Conservation (phyloP, 2,329 filamentous ascomycete species). For the Botrytis paeoniae region DNA sequence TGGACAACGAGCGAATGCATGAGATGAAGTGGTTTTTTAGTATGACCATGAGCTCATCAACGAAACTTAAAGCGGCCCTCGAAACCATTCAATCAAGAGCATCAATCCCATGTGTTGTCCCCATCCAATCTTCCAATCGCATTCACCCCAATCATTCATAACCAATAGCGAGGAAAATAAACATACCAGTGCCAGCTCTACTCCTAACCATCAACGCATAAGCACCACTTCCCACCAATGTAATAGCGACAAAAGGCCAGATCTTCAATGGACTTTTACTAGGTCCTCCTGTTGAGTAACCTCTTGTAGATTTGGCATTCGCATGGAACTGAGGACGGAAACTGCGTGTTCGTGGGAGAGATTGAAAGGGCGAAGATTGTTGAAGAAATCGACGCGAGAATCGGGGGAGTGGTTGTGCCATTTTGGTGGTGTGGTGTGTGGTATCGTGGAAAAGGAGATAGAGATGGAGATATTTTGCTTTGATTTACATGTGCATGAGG, state of each 20-base stretch:
- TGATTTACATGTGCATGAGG: conserved; percentile 1
- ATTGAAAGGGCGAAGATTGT: conserved; percentile 24
- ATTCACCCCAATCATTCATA: neutral
- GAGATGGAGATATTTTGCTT: neutral
- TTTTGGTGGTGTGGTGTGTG: conserved; percentile 18
- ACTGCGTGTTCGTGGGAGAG: conserved; percentile 24
- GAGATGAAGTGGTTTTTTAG: neutral
- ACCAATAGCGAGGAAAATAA: neutral
- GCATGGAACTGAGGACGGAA: conserved; percentile 26
- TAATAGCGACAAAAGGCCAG: conserved; percentile 43
- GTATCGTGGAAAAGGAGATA: neutral
- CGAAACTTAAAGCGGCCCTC: conserved; percentile 33
- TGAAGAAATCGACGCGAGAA: conserved; percentile 33
- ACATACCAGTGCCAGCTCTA: conserved; percentile 40
- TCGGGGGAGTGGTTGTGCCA: conserved; percentile 33
- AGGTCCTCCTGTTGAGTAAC: conserved; percentile 36
- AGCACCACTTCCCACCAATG: conserved; percentile 46
- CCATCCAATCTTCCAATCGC: neutral
- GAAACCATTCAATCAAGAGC: conserved; percentile 14
- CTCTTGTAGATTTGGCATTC: conserved; percentile 19
- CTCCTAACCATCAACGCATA: conserved; percentile 51
- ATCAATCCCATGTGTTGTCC: neutral
- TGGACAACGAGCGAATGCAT: neutral
- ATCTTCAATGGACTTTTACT: conserved; percentile 38
- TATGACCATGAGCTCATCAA: neutral